Evolutionary conservation across 106 monocot genomes (phyloP).

Genomic region (Dendrobium officinale): DNA sequence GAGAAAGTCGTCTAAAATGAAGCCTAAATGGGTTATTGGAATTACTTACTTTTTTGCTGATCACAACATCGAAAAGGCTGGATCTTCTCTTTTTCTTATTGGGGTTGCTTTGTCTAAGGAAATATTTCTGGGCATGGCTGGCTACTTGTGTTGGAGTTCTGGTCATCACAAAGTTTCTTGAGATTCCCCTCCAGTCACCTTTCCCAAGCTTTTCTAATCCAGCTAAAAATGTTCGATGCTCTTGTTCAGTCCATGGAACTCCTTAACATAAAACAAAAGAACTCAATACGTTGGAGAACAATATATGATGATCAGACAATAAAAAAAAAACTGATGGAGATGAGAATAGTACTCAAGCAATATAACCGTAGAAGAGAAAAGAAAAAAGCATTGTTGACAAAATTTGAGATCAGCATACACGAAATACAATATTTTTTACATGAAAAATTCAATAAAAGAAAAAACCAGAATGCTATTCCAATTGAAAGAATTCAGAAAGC

Average conservation of each 20-base stretch:
- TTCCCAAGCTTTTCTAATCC: slow-evolving; percentile 39
- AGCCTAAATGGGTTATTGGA: neutral
- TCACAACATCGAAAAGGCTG: slow-evolving; percentile 40
- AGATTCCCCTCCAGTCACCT: slow-evolving; percentile 44
- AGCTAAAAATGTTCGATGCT: slow-evolving; percentile 35
- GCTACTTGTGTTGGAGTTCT: slow-evolving; percentile 45
- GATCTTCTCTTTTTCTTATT: slow-evolving; percentile 38
- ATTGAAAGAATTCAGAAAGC: no score
- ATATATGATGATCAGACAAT: neutral
- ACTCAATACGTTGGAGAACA: neutral
- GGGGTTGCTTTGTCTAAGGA: slow-evolving; percentile 35
- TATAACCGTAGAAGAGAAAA: no score
- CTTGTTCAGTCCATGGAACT: slow-evolving; percentile 43
- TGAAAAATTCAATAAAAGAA: no score
- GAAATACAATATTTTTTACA: no score
- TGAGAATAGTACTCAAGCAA: no score
- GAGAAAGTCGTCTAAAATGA: no score
- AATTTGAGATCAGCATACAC: no score
- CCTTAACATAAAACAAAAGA: slow-evolving; percentile 8
- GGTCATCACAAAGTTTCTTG: slow-evolving; percentile 32
- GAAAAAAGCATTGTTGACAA: no score
- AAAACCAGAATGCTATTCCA: no score
- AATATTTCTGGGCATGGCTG: slow-evolving; percentile 45
- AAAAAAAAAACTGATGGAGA: neutral
- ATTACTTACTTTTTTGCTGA: slow-evolving; percentile 19